Conservation (phyloP, 2,329 filamentous ascomycete species). For the Xylariaceae sp. region DNA sequence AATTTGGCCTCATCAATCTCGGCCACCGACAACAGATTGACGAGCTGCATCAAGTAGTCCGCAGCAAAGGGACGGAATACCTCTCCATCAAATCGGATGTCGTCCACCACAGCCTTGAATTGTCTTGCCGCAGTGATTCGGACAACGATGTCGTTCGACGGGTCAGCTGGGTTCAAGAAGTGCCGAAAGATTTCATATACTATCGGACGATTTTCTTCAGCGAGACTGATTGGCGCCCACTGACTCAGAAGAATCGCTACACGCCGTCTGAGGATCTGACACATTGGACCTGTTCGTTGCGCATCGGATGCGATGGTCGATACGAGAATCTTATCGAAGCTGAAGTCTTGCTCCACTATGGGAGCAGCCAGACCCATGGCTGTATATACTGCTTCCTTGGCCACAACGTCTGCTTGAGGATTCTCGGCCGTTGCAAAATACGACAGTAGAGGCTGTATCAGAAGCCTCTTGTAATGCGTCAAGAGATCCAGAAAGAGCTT, state of each 20-base stretch:
- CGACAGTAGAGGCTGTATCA: slow-evolving; percentile 69
- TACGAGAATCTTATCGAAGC: slow-evolving; percentile 75
- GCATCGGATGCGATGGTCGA: slow-evolving; percentile 72
- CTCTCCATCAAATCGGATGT: slow-evolving; percentile 71
- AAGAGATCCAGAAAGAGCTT: slow-evolving; percentile 89
- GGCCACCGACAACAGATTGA: slow-evolving; percentile 71
- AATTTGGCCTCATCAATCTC: slow-evolving; percentile 84
- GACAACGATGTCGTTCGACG: slow-evolving; percentile 83
- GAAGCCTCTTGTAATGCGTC: slow-evolving; percentile 76
- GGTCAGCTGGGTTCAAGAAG: slow-evolving; percentile 69
- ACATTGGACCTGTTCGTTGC: slow-evolving; percentile 53
- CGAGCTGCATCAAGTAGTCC: slow-evolving; percentile 63
- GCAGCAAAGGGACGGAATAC: slow-evolving; percentile 72
- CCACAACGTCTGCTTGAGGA: slow-evolving; percentile 59
- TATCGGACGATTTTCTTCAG: slow-evolving; percentile 58
- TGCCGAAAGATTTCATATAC: slow-evolving; percentile 88
- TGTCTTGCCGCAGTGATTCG: slow-evolving; percentile 84
- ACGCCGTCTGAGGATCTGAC: slow-evolving; percentile 77
- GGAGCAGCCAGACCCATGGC: slow-evolving; percentile 81
- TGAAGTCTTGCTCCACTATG: slow-evolving; percentile 64
- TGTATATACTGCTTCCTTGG: slow-evolving; percentile 92
- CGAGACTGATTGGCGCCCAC: slow-evolving; percentile 77
- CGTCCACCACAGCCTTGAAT: slow-evolving; percentile 71
- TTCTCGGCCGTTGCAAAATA: slow-evolving; percentile 77
- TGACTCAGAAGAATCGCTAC: slow-evolving; percentile 84